Conservation (phyloP, 2,329 filamentous ascomycete genomes). For the Aspergillus sp. region DNA sequence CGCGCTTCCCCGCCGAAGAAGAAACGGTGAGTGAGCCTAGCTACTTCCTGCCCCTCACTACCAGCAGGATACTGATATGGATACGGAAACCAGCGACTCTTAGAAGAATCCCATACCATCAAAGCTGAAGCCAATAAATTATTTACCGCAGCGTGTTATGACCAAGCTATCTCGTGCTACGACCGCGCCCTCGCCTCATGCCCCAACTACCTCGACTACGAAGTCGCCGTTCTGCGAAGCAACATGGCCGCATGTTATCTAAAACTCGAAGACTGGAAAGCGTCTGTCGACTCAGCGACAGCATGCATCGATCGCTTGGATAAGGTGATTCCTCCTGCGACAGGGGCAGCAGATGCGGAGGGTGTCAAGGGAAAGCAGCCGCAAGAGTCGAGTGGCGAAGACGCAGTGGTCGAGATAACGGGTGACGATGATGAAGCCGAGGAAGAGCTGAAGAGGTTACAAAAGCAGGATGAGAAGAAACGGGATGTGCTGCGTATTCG, state of each 20-base stretch:
- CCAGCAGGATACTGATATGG: conserved; percentile 9
- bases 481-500: conserved; percentile 75
- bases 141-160: conserved; percentile 72
- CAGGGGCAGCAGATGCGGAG: conserved; percentile 24
- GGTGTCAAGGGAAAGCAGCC: conserved; percentile 19
- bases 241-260: conserved; percentile 90
- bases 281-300: conserved; percentile 73
- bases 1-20: conserved; percentile 49
- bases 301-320: conserved; percentile 73
- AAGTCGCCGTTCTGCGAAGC: conserved; percentile 80
- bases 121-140: conserved; percentile 77
- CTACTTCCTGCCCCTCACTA: conserved; percentile 2
- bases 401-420: conserved; percentile 53
- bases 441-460: conserved; percentile 46
- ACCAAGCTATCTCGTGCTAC: conserved; percentile 79
- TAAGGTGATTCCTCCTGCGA: conserved; percentile 53
- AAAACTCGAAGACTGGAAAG: conserved; percentile 82
- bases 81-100: conserved; percentile 55
- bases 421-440: conserved; percentile 43
- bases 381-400: conserved; percentile 12
- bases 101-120: conserved; percentile 69
- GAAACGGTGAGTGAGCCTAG: conserved; percentile 43
- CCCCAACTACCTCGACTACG: conserved; percentile 83
- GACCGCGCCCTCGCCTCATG: conserved; percentile 75
- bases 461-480: conserved; percentile 48